phyloP scores from a whole-genome alignment of 495 filamentous ascomycete genomes.

The Pseudoneurospora amorphoporcata region DNA sequence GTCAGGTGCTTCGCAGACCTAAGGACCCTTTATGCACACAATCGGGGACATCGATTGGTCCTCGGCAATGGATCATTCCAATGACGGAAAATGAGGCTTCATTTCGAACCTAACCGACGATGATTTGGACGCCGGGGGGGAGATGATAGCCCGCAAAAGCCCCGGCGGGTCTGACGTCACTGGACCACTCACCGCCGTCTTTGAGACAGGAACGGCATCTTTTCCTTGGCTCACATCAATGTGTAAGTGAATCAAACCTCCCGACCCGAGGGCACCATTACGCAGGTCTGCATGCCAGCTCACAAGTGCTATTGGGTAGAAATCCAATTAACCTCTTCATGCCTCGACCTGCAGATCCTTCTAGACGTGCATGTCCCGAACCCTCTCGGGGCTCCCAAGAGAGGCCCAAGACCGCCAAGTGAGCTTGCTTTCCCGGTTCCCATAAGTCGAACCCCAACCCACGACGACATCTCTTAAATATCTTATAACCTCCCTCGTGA shows the following conservation, averaged over 20 bases:
- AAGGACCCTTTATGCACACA: background rate
- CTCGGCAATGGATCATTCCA: background rate
- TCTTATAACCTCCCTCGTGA: background rate
- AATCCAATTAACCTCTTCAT: background rate
- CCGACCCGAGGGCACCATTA: background rate
- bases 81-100: background rate
- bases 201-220: background rate
- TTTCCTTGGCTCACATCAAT: background rate
- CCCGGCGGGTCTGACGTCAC: background rate
- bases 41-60: background rate
- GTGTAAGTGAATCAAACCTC: background rate
- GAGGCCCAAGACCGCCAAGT: background rate
- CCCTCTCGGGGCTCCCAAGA: background rate
- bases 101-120: background rate
- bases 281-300: background rate
- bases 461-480: background rate
- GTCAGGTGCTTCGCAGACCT: background rate
- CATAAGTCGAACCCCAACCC: background rate
- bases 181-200: background rate
- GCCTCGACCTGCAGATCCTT: background rate
- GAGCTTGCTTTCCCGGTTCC: background rate
- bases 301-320: background rate
- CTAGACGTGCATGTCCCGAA: background rate
- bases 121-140: background rate
- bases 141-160: background rate